Percentiles rank a stretch among this genome's conserved stretches.
Evolutionary conservation across 495 filamentous ascomycete genomes (phyloP).

Genomic region (Trichoderma orchidacearum): DNA sequence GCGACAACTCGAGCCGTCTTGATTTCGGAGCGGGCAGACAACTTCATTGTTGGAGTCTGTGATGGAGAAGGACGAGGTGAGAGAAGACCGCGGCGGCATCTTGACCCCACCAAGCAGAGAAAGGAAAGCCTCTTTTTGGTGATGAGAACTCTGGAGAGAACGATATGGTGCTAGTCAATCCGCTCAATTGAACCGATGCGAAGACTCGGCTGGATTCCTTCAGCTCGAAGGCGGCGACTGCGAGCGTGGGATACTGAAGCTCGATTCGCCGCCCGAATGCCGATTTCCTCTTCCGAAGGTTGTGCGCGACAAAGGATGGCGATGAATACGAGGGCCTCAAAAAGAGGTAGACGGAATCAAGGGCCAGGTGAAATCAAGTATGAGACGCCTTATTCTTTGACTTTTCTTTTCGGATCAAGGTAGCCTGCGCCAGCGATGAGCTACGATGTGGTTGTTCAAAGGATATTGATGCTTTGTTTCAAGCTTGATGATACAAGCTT

Average conservation of each 20-base stretch:
- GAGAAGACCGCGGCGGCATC: constrained; percentile 76
- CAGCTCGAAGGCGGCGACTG: background rate
- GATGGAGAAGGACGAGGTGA: constrained; percentile 85
- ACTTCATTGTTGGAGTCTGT: constrained; percentile 90
- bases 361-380: background rate
- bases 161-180: background rate
- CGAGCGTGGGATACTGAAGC: background rate
- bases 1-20: constrained; percentile 93
- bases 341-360: background rate
- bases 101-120: constrained; percentile 27
- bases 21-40: constrained; percentile 89
- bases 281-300: background rate
- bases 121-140: background rate
- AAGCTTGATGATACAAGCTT: too few species aligned
- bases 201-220: background rate
- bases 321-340: background rate
- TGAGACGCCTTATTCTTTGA: background rate
- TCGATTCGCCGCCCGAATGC: background rate
- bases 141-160: background rate
- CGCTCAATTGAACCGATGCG: background rate
- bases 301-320: background rate
- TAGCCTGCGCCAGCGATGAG: too few species aligned
- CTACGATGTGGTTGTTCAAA: too few species aligned
- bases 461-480: too few species aligned
- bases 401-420: too few species aligned